phyloP scores from a whole-genome alignment of 2,329 filamentous ascomycete species.

The Calonectria multiphialidica region DNA sequence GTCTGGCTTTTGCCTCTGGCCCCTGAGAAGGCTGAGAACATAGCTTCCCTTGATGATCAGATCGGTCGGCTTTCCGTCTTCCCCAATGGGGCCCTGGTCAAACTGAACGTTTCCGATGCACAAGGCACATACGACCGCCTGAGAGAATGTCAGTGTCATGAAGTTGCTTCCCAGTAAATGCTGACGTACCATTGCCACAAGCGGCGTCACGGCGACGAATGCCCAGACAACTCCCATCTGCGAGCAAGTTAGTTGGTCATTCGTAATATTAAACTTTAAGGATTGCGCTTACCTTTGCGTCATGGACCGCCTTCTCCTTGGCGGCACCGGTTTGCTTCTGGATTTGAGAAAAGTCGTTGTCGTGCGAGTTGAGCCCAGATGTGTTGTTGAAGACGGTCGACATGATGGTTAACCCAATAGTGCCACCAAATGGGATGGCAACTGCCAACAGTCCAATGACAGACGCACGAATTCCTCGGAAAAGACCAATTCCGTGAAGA shows the following conservation, averaged over 20 bases:
- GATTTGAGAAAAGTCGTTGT: slow-evolving; percentile 40
- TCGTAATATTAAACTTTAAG: neutral
- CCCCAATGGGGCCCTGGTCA: slow-evolving; percentile 39
- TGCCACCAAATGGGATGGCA: slow-evolving; percentile 72
- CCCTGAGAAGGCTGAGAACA: slow-evolving; percentile 42
- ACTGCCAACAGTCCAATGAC: slow-evolving; percentile 72
- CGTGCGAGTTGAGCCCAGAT: slow-evolving; percentile 42
- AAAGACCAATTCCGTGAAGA: slow-evolving; percentile 73
- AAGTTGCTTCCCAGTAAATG: neutral
- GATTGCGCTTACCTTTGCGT: slow-evolving; percentile 41
- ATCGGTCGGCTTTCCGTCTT: slow-evolving; percentile 43
- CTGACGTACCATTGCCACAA: slow-evolving; percentile 59
- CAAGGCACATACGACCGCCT: slow-evolving; percentile 43
- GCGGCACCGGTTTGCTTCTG: slow-evolving; percentile 26
- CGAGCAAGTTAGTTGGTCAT: neutral
- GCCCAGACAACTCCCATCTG: slow-evolving; percentile 73
- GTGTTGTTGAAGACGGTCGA: slow-evolving; percentile 76
- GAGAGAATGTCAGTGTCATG: slow-evolving; percentile 16
- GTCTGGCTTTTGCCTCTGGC: slow-evolving; percentile 18
- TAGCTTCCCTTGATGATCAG: slow-evolving; percentile 46
- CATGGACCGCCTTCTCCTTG: slow-evolving; percentile 36
- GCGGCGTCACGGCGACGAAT: slow-evolving; percentile 71
- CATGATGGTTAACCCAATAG: slow-evolving; percentile 75
- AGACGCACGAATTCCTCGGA: slow-evolving; percentile 67
- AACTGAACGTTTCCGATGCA: slow-evolving; percentile 49